Percentiles rank a stretch among this genome's conserved stretches.
These are phyloP conservation scores for Candida pseudocylindracea DNA, from an alignment of 1,139 yeast species.

Conservation along the genomic window DNA sequence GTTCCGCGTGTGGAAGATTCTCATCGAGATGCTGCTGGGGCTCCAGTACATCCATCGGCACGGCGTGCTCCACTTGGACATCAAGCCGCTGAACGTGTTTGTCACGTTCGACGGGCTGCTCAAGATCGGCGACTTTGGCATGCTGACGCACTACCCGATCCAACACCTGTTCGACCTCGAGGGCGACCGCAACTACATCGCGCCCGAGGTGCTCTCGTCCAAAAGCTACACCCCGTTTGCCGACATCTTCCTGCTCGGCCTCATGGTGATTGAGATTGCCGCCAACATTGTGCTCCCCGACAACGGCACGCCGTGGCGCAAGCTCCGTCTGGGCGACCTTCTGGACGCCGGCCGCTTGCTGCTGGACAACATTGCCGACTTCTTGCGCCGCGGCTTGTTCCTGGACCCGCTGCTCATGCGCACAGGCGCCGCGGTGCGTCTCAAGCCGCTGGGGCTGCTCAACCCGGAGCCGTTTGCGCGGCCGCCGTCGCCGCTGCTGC, in stretches of 20 bases:
- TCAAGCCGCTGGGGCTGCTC: neutral
- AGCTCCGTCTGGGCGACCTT: slow-evolving; percentile 81
- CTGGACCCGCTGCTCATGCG: slow-evolving; percentile 3
- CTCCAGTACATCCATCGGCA: slow-evolving; percentile 59
- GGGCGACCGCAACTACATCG: slow-evolving; percentile 94
- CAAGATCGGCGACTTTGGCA: slow-evolving; percentile 68
- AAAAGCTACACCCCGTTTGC: slow-evolving; percentile 82
- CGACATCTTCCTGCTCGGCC: slow-evolving; percentile 80
- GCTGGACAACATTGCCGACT: slow-evolving; percentile 23
- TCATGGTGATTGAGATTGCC: slow-evolving; percentile 85
- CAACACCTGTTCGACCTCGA: slow-evolving; percentile 63
- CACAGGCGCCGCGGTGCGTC: neutral
- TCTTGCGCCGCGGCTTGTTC: slow-evolving; percentile 16
- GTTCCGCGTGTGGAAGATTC: slow-evolving; percentile 93
- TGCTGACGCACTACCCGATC: slow-evolving; percentile 30
- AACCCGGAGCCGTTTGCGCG: neutral
- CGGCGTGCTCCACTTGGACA: slow-evolving; percentile 62
- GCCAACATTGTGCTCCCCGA: slow-evolving; percentile 91
- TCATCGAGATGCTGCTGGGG: slow-evolving; percentile 65
- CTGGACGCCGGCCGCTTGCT: slow-evolving; percentile 87
- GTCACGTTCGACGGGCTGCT: slow-evolving; percentile 86
- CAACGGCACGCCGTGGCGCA: slow-evolving; percentile 95
- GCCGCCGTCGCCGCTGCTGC: neutral
- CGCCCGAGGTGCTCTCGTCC: slow-evolving; percentile 79
- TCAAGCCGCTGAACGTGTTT: slow-evolving; percentile 88